Conservation (phyloP, 108 stramenopile species). For the Conticribra guillardii region DNA sequence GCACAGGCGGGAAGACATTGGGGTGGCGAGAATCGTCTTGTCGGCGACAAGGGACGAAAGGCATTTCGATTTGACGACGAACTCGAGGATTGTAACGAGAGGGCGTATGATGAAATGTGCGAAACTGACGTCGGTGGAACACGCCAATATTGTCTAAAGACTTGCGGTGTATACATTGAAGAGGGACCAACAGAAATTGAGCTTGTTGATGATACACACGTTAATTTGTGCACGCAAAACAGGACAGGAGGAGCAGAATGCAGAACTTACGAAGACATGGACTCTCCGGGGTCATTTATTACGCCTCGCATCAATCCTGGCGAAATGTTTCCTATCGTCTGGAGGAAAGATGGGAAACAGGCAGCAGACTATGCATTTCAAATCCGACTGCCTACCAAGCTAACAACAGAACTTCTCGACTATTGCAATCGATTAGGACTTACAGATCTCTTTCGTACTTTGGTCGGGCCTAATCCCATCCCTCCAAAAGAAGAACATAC, state of each 20-base stretch:
- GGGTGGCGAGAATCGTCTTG: constrained; percentile 33
- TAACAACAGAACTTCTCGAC: constrained; percentile 42
- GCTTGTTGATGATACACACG: background rate
- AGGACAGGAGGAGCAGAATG: constrained; percentile 26
- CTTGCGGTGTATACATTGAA: constrained; percentile 32
- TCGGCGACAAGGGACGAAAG: constrained; percentile 52
- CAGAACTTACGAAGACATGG: constrained; percentile 15
- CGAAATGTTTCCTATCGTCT: constrained; percentile 45
- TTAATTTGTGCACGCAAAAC: constrained; percentile 20
- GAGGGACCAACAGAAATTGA: background rate
- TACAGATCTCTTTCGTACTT: constrained; percentile 33
- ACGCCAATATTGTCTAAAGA: constrained; percentile 39
- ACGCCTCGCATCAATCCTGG: constrained; percentile 39
- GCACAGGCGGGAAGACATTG: constrained; percentile 48
- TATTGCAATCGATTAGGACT: constrained; percentile 51
- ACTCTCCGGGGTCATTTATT: constrained; percentile 23
- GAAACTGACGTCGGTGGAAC: constrained; percentile 20
- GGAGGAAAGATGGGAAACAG: constrained; percentile 1
- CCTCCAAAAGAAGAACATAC: constrained; percentile 10
- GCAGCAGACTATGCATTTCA: constrained; percentile 38
- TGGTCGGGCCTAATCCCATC: constrained; percentile 32
- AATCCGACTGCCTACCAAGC: constrained; percentile 55
- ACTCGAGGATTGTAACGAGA: constrained; percentile 30
- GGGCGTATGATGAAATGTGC: constrained; percentile 38
- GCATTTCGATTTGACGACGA: constrained; percentile 32